A percentile compares a stretch with the other conserved stretches of the same genome.
These are phyloP conservation scores for Colletotrichum sp. DNA, from an alignment of 2,329 filamentous ascomycete species.

Conservation along the genomic window DNA sequence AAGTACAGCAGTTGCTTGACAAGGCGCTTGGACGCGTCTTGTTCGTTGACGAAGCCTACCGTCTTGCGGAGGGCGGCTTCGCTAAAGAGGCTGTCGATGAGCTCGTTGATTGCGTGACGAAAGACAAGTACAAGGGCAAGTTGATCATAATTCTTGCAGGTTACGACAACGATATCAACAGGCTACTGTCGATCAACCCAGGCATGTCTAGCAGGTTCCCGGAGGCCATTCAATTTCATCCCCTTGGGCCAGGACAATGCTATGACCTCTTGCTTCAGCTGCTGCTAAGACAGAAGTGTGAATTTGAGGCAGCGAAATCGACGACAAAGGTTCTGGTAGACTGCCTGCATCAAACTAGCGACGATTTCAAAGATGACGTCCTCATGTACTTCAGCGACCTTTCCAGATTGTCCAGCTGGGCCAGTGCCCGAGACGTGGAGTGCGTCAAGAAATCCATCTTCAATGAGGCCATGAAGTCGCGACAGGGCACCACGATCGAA, in stretches of 20 bases:
- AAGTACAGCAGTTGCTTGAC: constrained; percentile 65
- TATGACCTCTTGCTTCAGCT: constrained; percentile 32
- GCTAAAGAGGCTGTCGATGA: constrained; percentile 62
- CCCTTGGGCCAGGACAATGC: constrained; percentile 48
- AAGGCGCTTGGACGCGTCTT: constrained; percentile 69
- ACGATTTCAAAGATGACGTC: not conserved
- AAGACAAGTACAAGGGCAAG: constrained; percentile 62
- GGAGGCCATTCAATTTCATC: constrained; percentile 61
- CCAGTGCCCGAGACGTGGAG: constrained; percentile 24
- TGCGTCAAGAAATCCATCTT: constrained; percentile 29
- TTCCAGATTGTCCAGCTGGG: not conserved
- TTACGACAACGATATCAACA: constrained; percentile 70
- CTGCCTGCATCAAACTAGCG: not conserved
- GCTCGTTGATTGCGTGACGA: constrained; percentile 55
- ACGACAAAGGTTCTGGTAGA: not conserved
- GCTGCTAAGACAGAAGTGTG: not conserved
- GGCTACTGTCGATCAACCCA: constrained; percentile 63
- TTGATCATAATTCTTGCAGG: constrained; percentile 73
- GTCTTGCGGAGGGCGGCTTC: constrained; percentile 62
- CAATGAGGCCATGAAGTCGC: not conserved
- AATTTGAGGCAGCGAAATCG: not conserved
- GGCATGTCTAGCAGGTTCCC: constrained; percentile 71
- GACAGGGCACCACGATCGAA: constrained; percentile 5
- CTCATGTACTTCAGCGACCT: not conserved
- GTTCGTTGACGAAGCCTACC: constrained; percentile 76